phyloP scores from a whole-genome alignment of 2,329 filamentous ascomycete species.

The Ambrosiella cleistominuta region DNA sequence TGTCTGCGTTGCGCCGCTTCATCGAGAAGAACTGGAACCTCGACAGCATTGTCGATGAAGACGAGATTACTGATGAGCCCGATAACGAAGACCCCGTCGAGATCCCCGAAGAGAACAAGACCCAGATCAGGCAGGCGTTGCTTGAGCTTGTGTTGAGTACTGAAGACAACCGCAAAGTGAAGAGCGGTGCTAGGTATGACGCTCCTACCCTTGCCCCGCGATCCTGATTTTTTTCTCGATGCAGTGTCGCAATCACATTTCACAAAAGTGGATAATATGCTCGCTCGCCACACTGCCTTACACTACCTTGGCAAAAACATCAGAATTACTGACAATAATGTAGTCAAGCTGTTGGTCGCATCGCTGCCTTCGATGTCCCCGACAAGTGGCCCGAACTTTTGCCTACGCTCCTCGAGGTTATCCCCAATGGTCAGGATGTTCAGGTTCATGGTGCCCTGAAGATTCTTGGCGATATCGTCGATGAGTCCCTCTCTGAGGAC shows the following conservation, averaged over 20 bases:
- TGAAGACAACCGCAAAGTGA: slow-evolving; percentile 69
- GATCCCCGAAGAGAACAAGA: slow-evolving; percentile 29
- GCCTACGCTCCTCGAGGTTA: slow-evolving; percentile 58
- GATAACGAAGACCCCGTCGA: slow-evolving; percentile 17
- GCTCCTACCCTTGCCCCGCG: background rate
- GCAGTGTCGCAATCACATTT: background rate
- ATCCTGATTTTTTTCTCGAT: background rate
- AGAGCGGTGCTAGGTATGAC: slow-evolving; percentile 65
- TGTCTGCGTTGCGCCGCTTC: slow-evolving; percentile 66
- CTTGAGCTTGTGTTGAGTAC: slow-evolving; percentile 59
- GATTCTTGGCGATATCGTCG: slow-evolving; percentile 76
- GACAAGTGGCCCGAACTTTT: slow-evolving; percentile 88
- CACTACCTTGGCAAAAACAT: background rate
- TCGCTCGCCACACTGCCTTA: background rate
- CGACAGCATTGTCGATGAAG: slow-evolving; percentile 51
- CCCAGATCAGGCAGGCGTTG: slow-evolving; percentile 52
- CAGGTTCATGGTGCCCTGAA: slow-evolving; percentile 81
- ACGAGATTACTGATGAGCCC: slow-evolving; percentile 50
- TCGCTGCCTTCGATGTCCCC: slow-evolving; percentile 82
- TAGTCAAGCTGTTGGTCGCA: slow-evolving; percentile 71
- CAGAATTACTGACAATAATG: background rate
- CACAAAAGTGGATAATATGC: background rate
- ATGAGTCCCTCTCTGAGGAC: slow-evolving; percentile 82
- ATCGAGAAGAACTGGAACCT: slow-evolving; percentile 72
- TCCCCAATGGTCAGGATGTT: slow-evolving; percentile 55